These are phyloP conservation scores for Shiraia bambusicola DNA, from an alignment of 2,329 filamentous ascomycete genomes.

Conservation along the genomic window DNA sequence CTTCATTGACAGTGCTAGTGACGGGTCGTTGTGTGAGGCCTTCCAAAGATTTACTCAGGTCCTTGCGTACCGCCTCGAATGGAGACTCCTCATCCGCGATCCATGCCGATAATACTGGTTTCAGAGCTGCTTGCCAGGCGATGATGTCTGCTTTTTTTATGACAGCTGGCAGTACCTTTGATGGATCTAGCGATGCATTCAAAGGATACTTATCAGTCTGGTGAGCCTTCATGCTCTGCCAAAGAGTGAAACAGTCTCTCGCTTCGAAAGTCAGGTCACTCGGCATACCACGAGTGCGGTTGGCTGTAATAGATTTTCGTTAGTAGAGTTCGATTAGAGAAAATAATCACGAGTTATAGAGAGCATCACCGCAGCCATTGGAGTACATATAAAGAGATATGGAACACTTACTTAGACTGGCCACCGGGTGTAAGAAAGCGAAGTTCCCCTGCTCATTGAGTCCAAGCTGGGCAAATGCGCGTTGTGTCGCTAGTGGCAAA, in stretches of 20 bases:
- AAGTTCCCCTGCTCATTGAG: slow-evolving; percentile 55
- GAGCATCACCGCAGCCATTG: no score
- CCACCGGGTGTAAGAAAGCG: slow-evolving; percentile 66
- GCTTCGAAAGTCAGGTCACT: slow-evolving; percentile 70
- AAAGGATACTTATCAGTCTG: slow-evolving; percentile 57
- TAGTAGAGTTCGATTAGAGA: no score
- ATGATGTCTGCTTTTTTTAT: slow-evolving; percentile 67
- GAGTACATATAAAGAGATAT: no score
- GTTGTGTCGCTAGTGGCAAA: slow-evolving; percentile 49
- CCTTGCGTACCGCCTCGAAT: slow-evolving; percentile 54
- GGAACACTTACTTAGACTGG: no score
- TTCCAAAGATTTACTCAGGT: slow-evolving; percentile 36
- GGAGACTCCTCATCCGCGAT: slow-evolving; percentile 58
- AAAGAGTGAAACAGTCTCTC: slow-evolving; percentile 68
- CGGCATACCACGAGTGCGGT: slow-evolving; percentile 63
- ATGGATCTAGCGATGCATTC: slow-evolving; percentile 53
- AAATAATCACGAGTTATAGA: no score
- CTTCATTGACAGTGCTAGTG: slow-evolving; percentile 6
- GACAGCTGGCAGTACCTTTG: slow-evolving; percentile 52
- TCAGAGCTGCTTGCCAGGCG: slow-evolving; percentile 64
- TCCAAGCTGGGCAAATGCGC: slow-evolving; percentile 46
- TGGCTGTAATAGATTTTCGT: no score
- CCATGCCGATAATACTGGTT: slow-evolving; percentile 60
- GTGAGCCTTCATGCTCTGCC: slow-evolving; percentile 62
- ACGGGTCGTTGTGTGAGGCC: slow-evolving; percentile 8